Evolutionary conservation across 139 green algal genomes (phyloP).

Genomic region (Penium margaritaceum): DNA sequence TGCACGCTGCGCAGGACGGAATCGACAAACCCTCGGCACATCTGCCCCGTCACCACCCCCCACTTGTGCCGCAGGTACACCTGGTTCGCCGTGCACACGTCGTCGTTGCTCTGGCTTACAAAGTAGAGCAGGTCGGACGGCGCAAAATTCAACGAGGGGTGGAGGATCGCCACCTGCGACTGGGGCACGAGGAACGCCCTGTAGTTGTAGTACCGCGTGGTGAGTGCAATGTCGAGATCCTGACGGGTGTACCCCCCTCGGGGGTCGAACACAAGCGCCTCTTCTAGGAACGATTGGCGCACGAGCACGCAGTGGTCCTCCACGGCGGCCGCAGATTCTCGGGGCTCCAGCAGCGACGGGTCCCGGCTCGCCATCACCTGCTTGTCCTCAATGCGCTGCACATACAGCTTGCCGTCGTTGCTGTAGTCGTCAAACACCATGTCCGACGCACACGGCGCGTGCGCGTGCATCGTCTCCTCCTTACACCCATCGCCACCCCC

Average conservation of each 20-base stretch:
- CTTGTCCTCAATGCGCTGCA: neutral
- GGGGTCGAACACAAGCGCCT: conserved; percentile 5
- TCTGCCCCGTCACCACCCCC: conserved; percentile 15
- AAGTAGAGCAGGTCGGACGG: conserved; percentile 8
- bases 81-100: conserved; percentile 4
- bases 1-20: neutral
- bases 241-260: neutral
- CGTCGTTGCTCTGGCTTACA: neutral
- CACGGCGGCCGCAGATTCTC: neutral
- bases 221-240: conserved; percentile 10
- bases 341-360: neutral
- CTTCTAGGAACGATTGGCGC: neutral
- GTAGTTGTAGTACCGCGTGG: neutral
- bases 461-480: neutral
- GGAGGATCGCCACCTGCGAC: conserved; percentile 11
- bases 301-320: conserved; percentile 21
- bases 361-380: neutral
- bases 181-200: conserved; percentile 13
- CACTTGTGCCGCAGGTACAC: conserved; percentile 24
- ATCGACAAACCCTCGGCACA: conserved; percentile 20
- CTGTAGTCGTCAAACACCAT: conserved; percentile 11
- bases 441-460: neutral
- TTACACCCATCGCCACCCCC: neutral
- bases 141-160: neutral
- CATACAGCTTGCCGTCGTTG: conserved; percentile 27